Evolutionary conservation across 352 stramenopile genomes (phyloP).

Genomic region (Phytophthora tentaculata): DNA sequence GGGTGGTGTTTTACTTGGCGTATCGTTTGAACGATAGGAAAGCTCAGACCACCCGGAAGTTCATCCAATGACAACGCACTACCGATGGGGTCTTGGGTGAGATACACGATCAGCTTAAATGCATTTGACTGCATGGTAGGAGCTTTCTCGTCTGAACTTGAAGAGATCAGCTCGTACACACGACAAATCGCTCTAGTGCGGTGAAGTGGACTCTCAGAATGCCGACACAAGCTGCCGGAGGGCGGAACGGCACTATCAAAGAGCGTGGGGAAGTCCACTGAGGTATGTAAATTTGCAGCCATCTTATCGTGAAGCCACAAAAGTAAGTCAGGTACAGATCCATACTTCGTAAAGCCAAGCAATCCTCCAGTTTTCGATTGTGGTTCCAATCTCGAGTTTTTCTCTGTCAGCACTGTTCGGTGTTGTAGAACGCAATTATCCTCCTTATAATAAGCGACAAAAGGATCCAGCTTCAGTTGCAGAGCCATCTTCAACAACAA

Average conservation of each 20-base stretch:
- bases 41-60: constrained; percentile 62
- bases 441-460: constrained; percentile 60
- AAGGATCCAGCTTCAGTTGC: constrained; percentile 38
- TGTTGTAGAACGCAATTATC: constrained; percentile 37
- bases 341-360: constrained; percentile 34
- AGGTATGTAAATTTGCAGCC: constrained; percentile 2
- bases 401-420: background rate
- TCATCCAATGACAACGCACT: constrained; percentile 52
- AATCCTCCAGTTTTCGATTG: constrained; percentile 15
- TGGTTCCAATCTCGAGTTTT: background rate
- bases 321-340: constrained; percentile 54
- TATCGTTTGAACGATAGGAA: constrained; percentile 66
- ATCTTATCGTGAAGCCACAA: constrained; percentile 56
- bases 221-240: too few species aligned
- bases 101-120: constrained; percentile 56
- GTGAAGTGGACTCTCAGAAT: too few species aligned
- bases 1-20: constrained; percentile 63
- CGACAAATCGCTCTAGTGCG: too few species aligned
- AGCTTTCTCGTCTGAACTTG: background rate
- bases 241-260: too few species aligned
- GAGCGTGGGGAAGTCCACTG: constrained; percentile 5
- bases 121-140: constrained; percentile 23
- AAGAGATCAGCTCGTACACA: constrained; percentile 36
- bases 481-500: constrained; percentile 47
- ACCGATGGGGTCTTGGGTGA: constrained; percentile 52